phyloP scores from a whole-genome alignment of 2,329 filamentous ascomycete genomes.

The Diaporthe sp. region DNA sequence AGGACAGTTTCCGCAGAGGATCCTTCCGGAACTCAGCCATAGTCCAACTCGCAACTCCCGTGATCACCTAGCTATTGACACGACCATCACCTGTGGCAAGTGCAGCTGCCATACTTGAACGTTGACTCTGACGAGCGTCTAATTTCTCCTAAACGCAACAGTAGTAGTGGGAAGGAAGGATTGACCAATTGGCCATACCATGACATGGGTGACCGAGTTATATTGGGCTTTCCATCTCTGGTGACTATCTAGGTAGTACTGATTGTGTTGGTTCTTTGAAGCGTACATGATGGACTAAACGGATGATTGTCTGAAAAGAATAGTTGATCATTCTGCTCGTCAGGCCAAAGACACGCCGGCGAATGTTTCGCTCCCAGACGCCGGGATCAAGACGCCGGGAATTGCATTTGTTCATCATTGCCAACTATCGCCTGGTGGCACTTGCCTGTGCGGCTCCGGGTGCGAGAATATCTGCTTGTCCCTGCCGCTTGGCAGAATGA shows the following conservation, averaged over 20 bases:
- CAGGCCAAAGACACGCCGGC: neutral
- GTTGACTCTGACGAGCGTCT: neutral
- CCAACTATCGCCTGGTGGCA: neutral
- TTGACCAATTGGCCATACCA: neutral
- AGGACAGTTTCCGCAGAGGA: neutral
- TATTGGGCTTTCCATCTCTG: neutral
- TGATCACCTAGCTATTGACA: neutral
- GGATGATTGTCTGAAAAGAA: rapidly evolving
- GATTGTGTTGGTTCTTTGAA: neutral
- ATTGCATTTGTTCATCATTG: neutral
- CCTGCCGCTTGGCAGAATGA: neutral
- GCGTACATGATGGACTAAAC: neutral
- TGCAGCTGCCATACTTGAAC: neutral
- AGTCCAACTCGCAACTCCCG: neutral
- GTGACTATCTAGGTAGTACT: neutral
- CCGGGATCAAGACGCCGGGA: neutral
- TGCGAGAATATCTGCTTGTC: neutral
- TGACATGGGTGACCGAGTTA: neutral
- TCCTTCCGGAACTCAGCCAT: neutral
- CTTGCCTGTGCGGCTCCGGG: neutral
- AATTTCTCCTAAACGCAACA: neutral
- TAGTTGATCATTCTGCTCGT: neutral
- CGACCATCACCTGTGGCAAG: neutral
- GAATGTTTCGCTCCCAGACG: neutral
- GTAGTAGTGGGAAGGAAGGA: neutral